These are phyloP conservation scores for Candida peoriensis DNA, from an alignment of 805 yeast genomes.

Conservation along the genomic window DNA sequence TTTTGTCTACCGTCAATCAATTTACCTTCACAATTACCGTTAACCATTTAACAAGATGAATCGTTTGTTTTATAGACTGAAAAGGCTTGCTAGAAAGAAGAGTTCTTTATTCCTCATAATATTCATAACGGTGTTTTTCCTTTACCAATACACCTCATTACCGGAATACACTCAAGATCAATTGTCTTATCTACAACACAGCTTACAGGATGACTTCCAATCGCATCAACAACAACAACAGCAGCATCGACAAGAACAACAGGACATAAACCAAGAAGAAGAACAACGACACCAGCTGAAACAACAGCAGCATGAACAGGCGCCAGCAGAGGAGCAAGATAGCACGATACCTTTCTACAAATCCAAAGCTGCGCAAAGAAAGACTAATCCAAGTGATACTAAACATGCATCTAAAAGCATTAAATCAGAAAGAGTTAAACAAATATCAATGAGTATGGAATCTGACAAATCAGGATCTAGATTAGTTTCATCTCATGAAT, in stretches of 20 bases:
- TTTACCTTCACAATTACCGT: background rate
- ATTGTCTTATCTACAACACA: slow-evolving; percentile 5
- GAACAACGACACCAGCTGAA: background rate
- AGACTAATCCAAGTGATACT: background rate
- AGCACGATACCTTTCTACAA: slow-evolving; percentile 24
- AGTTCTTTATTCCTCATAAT: slow-evolving; percentile 10
- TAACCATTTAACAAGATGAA: background rate
- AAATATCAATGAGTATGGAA: slow-evolving; percentile 20
- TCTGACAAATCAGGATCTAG: slow-evolving; percentile 30
- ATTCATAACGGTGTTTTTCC: slow-evolving; percentile 5
- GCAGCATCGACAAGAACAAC: slow-evolving; percentile 4
- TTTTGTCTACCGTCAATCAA: too few species aligned
- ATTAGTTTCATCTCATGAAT: slow-evolving; percentile 33
- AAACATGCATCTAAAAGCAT: slow-evolving; percentile 2
- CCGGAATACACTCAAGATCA: slow-evolving; percentile 11
- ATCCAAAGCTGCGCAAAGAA: slow-evolving; percentile 14
- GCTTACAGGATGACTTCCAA: background rate
- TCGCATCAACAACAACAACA: slow-evolving; percentile 1
- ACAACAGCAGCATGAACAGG: background rate
- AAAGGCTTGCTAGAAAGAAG: slow-evolving; percentile 15
- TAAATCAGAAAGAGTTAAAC: slow-evolving; percentile 15
- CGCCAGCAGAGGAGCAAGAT: background rate
- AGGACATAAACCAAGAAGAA: background rate
- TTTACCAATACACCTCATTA: slow-evolving; percentile 15
- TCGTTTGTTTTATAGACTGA: slow-evolving; percentile 7